Evolutionary conservation across 1,139 yeast species (phyloP).

Genomic region (Blastobotrys niveus): DNA sequence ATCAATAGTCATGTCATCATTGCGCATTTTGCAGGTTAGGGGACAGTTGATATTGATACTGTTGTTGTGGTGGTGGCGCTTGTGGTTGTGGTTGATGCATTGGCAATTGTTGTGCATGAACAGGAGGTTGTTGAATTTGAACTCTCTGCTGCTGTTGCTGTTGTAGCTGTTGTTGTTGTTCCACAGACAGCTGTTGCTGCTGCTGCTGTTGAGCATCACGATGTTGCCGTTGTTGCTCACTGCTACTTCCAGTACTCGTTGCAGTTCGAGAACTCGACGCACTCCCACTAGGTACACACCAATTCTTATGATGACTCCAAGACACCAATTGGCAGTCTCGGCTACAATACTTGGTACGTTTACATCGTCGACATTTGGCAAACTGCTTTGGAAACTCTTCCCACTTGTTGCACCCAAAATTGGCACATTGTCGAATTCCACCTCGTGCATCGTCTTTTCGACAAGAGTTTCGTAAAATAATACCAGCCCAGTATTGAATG

Average conservation of each 20-base stretch:
- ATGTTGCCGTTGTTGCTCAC: constrained; percentile 1
- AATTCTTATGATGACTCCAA: constrained; percentile 88
- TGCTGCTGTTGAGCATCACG: neutral
- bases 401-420: constrained; percentile 93
- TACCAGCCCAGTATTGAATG: constrained; percentile 94
- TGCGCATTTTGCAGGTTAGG: no score
- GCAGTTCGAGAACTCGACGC: constrained; percentile 1
- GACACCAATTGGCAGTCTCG: constrained; percentile 87
- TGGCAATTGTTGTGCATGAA: no score
- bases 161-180: neutral
- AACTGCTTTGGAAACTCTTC: constrained; percentile 84
- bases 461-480: constrained; percentile 91
- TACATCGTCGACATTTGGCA: constrained; percentile 91
- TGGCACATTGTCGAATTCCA: constrained; percentile 93
- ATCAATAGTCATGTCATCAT: no score
- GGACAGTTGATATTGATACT: no score
- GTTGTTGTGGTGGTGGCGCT: no score
- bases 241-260: no score
- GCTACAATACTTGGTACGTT: constrained; percentile 90
- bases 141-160: neutral
- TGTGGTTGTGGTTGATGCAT: no score
- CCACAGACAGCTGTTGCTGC: neutral
- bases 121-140: no score
- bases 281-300: constrained; percentile 49
- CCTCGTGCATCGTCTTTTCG: constrained; percentile 81